Conservation (phyloP, 768 basidiomycete species). For the Pulveroboletus frians region DNA sequence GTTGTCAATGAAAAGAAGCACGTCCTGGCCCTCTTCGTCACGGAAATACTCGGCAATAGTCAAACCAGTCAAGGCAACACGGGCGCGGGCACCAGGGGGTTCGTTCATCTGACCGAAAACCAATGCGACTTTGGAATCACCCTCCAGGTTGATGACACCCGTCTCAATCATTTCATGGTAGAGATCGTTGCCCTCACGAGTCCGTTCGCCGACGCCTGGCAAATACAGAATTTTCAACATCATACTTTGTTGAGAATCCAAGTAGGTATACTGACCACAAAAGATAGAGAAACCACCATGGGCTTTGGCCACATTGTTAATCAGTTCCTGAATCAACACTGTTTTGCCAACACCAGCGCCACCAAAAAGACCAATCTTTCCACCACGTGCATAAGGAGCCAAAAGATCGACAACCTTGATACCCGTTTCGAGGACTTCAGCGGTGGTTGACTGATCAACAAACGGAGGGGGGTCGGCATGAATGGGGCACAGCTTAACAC, state of each 20-base stretch:
- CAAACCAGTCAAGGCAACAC: constrained; percentile 98
- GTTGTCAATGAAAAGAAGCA: constrained; percentile 99
- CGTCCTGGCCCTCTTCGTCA: constrained; percentile 99
- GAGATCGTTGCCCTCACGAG: constrained; percentile 99
- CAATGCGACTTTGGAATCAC: constrained; percentile 99
- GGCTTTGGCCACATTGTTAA: constrained; percentile 99
- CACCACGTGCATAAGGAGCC: constrained; percentile 99
- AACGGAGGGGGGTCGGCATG: constrained; percentile 97
- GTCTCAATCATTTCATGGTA: constrained; percentile 99
- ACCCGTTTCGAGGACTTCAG: constrained; percentile 98
- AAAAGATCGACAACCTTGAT: constrained; percentile 99
- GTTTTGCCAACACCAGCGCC: constrained; percentile 99
- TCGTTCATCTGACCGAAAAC: constrained; percentile 99
- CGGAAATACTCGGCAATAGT: constrained; percentile 99
- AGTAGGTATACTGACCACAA: constrained; percentile 57
- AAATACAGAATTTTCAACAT: constrained; percentile 7
- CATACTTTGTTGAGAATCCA: neutral
- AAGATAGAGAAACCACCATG: constrained; percentile 99
- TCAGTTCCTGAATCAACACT: constrained; percentile 98
- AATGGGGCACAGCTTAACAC: constrained; percentile 86
- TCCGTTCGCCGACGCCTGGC: constrained; percentile 97
- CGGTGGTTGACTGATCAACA: constrained; percentile 98
- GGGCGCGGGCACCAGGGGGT: constrained; percentile 99
- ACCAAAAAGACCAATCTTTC: constrained; percentile 99
- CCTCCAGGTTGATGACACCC: constrained; percentile 99